These are phyloP conservation scores for Mucor circinelloides DNA, from an alignment of 371 early-diverging fungal species.

Conservation along the genomic window DNA sequence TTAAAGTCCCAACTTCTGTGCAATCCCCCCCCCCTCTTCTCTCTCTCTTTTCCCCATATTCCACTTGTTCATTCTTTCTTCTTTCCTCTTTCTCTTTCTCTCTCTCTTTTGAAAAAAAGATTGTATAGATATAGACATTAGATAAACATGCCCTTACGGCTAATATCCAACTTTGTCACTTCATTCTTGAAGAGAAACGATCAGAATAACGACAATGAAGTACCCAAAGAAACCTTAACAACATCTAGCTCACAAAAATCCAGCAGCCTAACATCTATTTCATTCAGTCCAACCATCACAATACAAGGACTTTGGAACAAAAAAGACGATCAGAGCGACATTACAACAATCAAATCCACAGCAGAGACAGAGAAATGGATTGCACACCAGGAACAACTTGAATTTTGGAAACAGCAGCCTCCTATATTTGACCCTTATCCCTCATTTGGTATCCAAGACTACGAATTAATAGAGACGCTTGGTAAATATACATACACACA, in stretches of 20 bases:
- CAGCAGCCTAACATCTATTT: constrained; percentile 22
- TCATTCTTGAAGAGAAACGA: constrained; percentile 29
- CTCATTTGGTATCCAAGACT: constrained; percentile 43
- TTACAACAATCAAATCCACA: constrained; percentile 9
- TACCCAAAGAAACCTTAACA: constrained; percentile 9
- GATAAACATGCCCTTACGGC: constrained; percentile 35
- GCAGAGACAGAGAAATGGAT: constrained; percentile 20
- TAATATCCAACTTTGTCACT: constrained; percentile 34
- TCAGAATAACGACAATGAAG: not conserved
- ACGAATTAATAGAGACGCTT: constrained; percentile 67
- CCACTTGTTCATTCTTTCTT: not conserved
- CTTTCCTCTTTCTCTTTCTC: not conserved
- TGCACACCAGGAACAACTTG: constrained; percentile 33
- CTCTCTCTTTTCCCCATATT: not conserved
- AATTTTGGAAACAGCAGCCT: constrained; percentile 38
- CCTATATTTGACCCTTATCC: constrained; percentile 38
- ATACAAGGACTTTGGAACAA: constrained; percentile 27
- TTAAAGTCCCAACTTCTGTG: not conserved
- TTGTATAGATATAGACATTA: not conserved
- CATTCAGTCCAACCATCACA: constrained; percentile 43
- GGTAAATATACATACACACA: constrained; percentile 37
- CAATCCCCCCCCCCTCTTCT: not conserved
- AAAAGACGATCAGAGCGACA: constrained; percentile 29
- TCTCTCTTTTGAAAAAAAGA: not conserved
- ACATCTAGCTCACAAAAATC: constrained; percentile 13